Evolutionary conservation across 257 asterid species (phyloP).

Genomic region (Solanum verrucosum): DNA sequence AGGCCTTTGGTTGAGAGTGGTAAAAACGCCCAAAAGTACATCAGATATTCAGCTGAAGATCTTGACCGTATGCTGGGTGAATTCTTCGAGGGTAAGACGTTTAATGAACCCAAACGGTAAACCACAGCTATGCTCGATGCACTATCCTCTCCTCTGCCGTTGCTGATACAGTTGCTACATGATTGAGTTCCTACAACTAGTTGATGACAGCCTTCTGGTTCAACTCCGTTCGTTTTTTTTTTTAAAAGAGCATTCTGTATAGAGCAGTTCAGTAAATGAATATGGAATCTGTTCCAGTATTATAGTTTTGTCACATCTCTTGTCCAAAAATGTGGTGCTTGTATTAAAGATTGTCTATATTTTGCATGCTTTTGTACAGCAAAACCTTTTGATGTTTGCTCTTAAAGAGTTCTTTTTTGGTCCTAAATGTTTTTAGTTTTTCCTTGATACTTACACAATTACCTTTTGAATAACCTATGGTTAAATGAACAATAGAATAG

Average conservation of each 20-base stretch:
- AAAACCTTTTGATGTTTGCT: not conserved
- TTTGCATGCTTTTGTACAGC: not conserved
- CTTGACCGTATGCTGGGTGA: slow-evolving; percentile 98
- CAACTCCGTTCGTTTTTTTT: not conserved
- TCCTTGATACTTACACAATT: not conserved
- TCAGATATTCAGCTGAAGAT: slow-evolving; percentile 93
- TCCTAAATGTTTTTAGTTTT: not conserved
- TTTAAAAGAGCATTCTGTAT: not conserved
- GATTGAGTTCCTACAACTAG: not conserved
- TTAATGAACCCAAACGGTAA: slow-evolving; percentile 79
- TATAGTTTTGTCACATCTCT: not conserved
- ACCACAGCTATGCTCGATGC: not conserved
- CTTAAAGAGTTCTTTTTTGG: not conserved
- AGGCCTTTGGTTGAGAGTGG: slow-evolving; percentile 90
- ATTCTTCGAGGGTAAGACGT: slow-evolving; percentile 90
- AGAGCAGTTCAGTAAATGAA: not conserved
- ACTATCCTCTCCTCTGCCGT: not conserved
- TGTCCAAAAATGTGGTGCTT: not conserved
- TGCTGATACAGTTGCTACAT: not conserved
- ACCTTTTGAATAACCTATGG: not conserved
- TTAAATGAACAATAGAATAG: too few species aligned
- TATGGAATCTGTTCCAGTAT: not conserved
- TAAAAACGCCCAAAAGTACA: slow-evolving; percentile 88
- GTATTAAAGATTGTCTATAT: not conserved
- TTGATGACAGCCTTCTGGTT: not conserved